Evolutionary conservation across 257 asterid species (phyloP).

Genomic region (Nicotiana otophora): DNA sequence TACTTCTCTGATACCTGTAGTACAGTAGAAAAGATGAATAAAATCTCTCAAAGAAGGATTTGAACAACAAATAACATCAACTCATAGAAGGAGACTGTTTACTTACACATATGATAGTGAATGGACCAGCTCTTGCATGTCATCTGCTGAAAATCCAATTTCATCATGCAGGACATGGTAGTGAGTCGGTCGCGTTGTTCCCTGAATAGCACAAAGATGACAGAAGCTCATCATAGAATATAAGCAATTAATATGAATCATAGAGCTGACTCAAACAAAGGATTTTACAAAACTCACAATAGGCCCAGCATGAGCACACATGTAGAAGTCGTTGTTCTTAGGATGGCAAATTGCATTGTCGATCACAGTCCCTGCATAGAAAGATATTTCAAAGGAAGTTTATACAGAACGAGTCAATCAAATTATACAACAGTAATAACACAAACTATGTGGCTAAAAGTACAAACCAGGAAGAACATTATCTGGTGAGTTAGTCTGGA

Average conservation of each 20-base stretch:
- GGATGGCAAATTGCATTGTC: constrained; percentile 65
- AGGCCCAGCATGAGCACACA: constrained; percentile 84
- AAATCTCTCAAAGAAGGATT: not conserved
- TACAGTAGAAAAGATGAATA: not conserved
- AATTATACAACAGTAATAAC: not conserved
- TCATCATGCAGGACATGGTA: constrained; percentile 71
- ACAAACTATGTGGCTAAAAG: not conserved
- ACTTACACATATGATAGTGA: constrained; percentile 71
- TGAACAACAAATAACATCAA: not conserved
- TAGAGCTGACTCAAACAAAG: not conserved
- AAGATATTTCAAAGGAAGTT: not conserved
- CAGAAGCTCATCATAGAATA: not conserved
- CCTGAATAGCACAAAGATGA: constrained; percentile 30
- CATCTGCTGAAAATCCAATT: constrained; percentile 63
- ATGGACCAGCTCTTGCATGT: constrained; percentile 65
- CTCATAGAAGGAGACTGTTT: not conserved
- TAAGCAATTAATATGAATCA: not conserved
- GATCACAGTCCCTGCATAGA: constrained; percentile 56
- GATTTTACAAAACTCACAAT: constrained; percentile 33
- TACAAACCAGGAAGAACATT: constrained; percentile 65
- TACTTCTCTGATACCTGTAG: constrained; percentile 80
- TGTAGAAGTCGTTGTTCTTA: constrained; percentile 51
- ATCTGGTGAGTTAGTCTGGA: constrained; percentile 35
- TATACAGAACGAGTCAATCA: not conserved
- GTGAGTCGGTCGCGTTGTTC: constrained; percentile 72